Evolutionary conservation across 257 asterid species (phyloP).

Genomic region (Eustoma russellianum): DNA sequence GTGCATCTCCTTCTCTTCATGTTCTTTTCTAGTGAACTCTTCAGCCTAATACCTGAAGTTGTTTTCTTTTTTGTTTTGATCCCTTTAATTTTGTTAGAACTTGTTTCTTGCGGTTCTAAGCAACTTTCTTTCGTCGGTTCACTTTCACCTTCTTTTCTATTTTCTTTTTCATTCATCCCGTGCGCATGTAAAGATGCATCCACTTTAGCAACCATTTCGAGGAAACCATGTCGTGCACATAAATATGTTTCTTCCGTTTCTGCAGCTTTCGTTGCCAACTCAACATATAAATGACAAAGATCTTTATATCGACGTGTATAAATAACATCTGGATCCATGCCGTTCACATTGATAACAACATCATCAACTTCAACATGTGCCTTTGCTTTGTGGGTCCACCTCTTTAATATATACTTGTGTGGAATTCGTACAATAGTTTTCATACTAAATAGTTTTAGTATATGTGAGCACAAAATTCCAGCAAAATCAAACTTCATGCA

Average conservation of each 20-base stretch:
- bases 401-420: not conserved
- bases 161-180: not conserved
- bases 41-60: too few relatives aligned
- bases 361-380: not conserved
- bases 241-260: not conserved
- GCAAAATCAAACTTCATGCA: too few relatives aligned
- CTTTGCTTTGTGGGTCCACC: not conserved
- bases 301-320: not conserved
- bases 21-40: too few relatives aligned
- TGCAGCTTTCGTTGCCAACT: not conserved
- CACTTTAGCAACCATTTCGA: not conserved
- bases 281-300: not conserved
- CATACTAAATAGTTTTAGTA: too few relatives aligned
- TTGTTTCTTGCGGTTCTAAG: not conserved
- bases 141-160: too few relatives aligned
- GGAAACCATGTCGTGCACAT: not conserved
- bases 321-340: not conserved
- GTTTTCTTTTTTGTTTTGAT: not conserved
- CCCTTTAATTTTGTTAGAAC: not conserved
- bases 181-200: not conserved
- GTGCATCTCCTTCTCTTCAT: too few relatives aligned
- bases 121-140: not conserved
- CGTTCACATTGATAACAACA: too few relatives aligned
- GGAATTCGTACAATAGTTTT: too few relatives aligned
- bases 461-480: too few relatives aligned